Percentiles rank a stretch among this genome's conserved stretches.
Evolutionary conservation across 345 rosid genomes (phyloP).

Genomic region (Eutrema yunnanense): DNA sequence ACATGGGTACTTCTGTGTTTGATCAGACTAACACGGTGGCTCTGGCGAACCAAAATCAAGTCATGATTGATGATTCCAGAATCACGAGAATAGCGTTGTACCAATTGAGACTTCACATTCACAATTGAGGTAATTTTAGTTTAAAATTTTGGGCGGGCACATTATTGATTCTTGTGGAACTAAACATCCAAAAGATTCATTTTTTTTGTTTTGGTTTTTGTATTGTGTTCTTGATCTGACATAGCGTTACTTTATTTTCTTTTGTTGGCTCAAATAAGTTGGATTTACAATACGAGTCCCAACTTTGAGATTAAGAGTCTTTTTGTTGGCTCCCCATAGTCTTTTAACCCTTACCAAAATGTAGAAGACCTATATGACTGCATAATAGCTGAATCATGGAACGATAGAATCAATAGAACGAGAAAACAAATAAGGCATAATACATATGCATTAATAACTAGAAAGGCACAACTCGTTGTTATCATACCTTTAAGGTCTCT

Average conservation of each 20-base stretch:
- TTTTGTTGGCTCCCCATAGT: neutral
- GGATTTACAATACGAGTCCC: neutral
- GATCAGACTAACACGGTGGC: conserved; percentile 12
- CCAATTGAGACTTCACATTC: conserved; percentile 12
- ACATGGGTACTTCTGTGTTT: neutral
- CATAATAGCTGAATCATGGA: neutral
- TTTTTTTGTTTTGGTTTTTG: neutral
- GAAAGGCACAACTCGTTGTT: neutral
- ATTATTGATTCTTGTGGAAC: conserved; percentile 13
- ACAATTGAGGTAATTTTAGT: neutral
- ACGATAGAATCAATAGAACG: neutral
- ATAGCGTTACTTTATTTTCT: neutral
- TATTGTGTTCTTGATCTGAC: neutral
- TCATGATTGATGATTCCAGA: conserved; percentile 7
- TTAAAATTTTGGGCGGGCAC: conserved; percentile 12
- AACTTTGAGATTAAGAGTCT: neutral
- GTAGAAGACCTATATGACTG: neutral
- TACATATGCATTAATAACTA: neutral
- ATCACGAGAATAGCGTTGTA: neutral
- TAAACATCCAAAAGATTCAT: conserved; percentile 17
- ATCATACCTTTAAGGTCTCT: neutral
- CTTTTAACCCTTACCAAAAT: neutral
- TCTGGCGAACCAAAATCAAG: neutral
- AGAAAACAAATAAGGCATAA: neutral
- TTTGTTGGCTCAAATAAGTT: neutral